Evolutionary conservation across 106 monocot species (phyloP), one percentile per base, ranked within the genome.

Genomic region (Vanilla planifolia): DNA sequence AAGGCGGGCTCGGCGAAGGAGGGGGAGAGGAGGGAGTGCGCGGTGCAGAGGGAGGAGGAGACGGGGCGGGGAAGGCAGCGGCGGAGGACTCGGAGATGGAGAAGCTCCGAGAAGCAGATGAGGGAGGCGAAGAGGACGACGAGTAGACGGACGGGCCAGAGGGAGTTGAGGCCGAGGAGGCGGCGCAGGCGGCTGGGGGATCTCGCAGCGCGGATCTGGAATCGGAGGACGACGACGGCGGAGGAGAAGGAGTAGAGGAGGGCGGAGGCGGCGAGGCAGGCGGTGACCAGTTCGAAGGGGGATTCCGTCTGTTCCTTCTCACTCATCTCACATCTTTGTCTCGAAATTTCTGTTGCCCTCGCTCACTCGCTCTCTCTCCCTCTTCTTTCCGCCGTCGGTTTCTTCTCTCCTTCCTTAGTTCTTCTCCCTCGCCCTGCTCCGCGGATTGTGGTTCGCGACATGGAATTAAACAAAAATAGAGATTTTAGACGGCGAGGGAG

Each of bases 1-100:
- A 67, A 46, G 33, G 57, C 57, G n/a, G 57, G 67, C 33, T 67
- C 32, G 3, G 67, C 67, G 58, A 67, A 41, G 57, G 57, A 43
- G 4, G 22, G 22, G 67, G 67, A 67, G 14, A 46, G 13, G 30
- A 58, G 13, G 22, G 58, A 36, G 33, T 57, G 20, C 15, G 48
- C 51, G 14, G 36, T 23, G 28, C 65, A 66, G 0, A 53, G 43
- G 14, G 0, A 22, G 30, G 17, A 27, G 0, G 62, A 26, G 0
- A 62, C 7, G 25, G n/a, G 30, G 46, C 10, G 8, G 7, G 23
- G 62, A 43, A 43, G 26, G 25, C 2, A 42, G 66, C 3, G 39
- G 16, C 24, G 41, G 4, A 42, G 61, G 22, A 53, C 28, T 2
- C 27, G 41, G 9, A 43, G 56, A 30, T 20, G 44, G 32, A 57